These are phyloP conservation scores for Echria macrotheca DNA, from an alignment of 495 filamentous ascomycete species.

Conservation along the genomic window DNA sequence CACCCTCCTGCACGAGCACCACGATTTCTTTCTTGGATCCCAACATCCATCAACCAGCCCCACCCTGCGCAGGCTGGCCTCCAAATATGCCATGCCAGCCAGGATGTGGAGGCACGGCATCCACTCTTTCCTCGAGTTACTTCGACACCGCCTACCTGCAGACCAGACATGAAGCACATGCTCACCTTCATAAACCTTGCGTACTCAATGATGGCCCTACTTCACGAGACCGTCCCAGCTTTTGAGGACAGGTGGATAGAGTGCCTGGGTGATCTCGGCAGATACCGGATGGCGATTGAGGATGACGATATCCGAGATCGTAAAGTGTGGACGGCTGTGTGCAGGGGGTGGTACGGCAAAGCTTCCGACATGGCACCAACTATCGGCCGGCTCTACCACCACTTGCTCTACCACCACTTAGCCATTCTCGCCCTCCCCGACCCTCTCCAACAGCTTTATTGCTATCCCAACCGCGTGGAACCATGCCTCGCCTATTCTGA, in stretches of 20 bases:
- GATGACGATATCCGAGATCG: slow-evolving; percentile 60
- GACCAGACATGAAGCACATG: slow-evolving; percentile 69
- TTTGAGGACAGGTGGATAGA: slow-evolving; percentile 83
- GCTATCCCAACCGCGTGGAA: too few relatives aligned
- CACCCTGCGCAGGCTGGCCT: slow-evolving; percentile 53
- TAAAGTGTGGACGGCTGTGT: slow-evolving; percentile 68
- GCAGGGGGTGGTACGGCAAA: slow-evolving; percentile 70
- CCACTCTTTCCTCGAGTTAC: slow-evolving; percentile 68
- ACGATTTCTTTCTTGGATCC: slow-evolving; percentile 75
- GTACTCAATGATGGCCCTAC: slow-evolving; percentile 67
- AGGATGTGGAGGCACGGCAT: slow-evolving; percentile 85
- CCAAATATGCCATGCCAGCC: slow-evolving; percentile 75
- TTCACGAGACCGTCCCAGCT: slow-evolving; percentile 63
- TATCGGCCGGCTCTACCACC: slow-evolving; percentile 70
- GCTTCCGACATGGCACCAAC: slow-evolving; percentile 63
- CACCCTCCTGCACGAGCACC: slow-evolving; percentile 69
- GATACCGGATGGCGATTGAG: slow-evolving; percentile 61
- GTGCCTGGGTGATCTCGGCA: slow-evolving; percentile 67
- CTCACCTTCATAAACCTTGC: slow-evolving; percentile 74
- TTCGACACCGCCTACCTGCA: slow-evolving; percentile 62
- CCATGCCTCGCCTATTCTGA: too few relatives aligned
- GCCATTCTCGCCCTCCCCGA: slow-evolving; percentile 70
- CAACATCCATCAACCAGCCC: slow-evolving; percentile 67
- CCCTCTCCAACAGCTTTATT: slow-evolving; percentile 61
- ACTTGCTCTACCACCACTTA: too few relatives aligned